Conservation (phyloP, 805 yeast species). For the Zygosaccharomyces kombuchaensis region DNA sequence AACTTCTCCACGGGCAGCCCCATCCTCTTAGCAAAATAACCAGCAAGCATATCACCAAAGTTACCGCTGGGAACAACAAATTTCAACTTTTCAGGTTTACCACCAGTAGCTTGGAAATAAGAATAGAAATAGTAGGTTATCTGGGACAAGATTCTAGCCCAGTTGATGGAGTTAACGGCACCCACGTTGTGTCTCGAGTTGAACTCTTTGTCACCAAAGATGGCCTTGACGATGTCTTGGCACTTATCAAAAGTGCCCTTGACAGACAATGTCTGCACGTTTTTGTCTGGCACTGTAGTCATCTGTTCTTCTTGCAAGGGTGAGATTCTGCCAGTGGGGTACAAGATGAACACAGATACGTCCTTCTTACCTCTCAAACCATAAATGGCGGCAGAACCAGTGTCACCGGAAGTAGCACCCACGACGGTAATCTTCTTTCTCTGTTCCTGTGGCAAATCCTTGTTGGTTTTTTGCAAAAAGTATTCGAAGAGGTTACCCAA, state of each 20-base stretch:
- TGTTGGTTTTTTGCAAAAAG: slow-evolving; percentile 74
- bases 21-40: slow-evolving; percentile 91
- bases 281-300: slow-evolving; percentile 91
- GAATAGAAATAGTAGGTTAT: slow-evolving; percentile 94
- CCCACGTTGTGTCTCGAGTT: slow-evolving; percentile 90
- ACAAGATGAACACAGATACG: slow-evolving; percentile 92
- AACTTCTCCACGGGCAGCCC: slow-evolving; percentile 86
- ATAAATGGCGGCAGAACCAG: slow-evolving; percentile 98
- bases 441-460: slow-evolving; percentile 45
- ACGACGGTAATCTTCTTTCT: slow-evolving; percentile 89
- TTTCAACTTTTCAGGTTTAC: slow-evolving; percentile 49
- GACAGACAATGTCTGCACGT: slow-evolving; percentile 92
- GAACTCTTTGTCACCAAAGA: slow-evolving; percentile 85
- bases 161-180: slow-evolving; percentile 96
- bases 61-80: slow-evolving; percentile 97
- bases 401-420: slow-evolving; percentile 99
- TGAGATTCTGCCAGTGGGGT: slow-evolving; percentile 96
- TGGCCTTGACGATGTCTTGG: slow-evolving; percentile 91
- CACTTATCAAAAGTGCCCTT: slow-evolving; percentile 98
- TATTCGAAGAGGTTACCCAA: slow-evolving; percentile 96
- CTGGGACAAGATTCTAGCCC: slow-evolving; percentile 98
- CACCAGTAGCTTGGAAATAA: slow-evolving; percentile 61
- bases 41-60: slow-evolving; percentile 97
- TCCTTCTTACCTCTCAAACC: slow-evolving; percentile 96
- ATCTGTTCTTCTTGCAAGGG: slow-evolving; percentile 98